Conservation (phyloP, 1,139 yeast genomes). For the Geotrichum europaeum region DNA sequence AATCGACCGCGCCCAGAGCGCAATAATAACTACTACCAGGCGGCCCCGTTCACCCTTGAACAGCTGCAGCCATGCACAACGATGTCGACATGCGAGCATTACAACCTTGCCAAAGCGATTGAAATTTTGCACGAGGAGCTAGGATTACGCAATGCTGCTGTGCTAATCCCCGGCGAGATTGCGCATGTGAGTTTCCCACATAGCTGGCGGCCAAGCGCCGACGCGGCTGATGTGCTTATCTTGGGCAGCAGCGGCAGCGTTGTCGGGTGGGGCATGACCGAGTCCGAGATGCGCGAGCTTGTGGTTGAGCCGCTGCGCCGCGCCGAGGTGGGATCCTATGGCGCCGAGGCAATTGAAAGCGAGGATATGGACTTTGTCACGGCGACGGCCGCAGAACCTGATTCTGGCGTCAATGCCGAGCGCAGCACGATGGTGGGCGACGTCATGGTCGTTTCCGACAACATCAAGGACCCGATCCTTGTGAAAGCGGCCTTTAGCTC, state of each 20-base stretch:
- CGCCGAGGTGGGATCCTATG: constrained; percentile 49
- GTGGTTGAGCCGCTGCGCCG: constrained; percentile 41
- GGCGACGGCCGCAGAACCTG: constrained; percentile 25
- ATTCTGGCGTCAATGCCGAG: constrained; percentile 5
- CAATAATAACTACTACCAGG: constrained; percentile 1
- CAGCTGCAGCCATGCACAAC: constrained; percentile 46
- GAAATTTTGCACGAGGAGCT: constrained; percentile 32
- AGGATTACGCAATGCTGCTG: constrained; percentile 38
- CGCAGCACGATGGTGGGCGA: constrained; percentile 56
- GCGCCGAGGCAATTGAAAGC: constrained; percentile 48
- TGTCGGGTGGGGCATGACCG: constrained; percentile 71
- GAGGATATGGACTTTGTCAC: constrained; percentile 89
- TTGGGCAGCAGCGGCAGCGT: constrained; percentile 61
- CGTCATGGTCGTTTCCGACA: constrained; percentile 55
- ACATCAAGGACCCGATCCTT: constrained; percentile 45
- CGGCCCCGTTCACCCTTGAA: not conserved
- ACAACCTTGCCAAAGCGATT: constrained; percentile 47
- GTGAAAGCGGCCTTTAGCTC: constrained; percentile 88
- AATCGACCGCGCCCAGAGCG: not conserved
- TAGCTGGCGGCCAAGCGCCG: constrained; percentile 31
- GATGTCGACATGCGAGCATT: constrained; percentile 63
- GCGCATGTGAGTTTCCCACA: constrained; percentile 41
- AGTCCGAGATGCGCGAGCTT: constrained; percentile 44
- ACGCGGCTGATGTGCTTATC: constrained; percentile 49
- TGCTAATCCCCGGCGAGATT: constrained; percentile 68